Evolutionary conservation across 768 basidiomycete genomes (phyloP), one percentile per base, ranked within the genome.

Genomic region (Boletus vermiculosoides): DNA sequence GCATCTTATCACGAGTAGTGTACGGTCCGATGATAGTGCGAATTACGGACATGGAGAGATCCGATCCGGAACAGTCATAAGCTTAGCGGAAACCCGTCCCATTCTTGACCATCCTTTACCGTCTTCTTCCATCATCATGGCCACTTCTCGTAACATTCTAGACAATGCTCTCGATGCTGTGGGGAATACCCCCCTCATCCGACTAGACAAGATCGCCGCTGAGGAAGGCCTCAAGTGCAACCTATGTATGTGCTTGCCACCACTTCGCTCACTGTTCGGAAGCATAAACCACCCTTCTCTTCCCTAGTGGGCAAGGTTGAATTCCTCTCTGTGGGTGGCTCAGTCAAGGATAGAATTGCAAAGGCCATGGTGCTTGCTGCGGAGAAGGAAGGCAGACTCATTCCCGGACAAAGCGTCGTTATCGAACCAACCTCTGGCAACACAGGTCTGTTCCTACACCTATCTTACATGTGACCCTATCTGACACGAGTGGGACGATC

Each of bases 301-400:
- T 18, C 33, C 34, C 5, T n/a, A 95, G 91, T 96, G 67, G 95
- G 81, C 8, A 98, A 97, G 73, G 79, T 90, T 16, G 96, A 99
- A 65, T 98, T 84, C 70, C 82, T 91, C 67, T 94, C 91, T 20
- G 87, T 86, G 2, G 97, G 96, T 11, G 96, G 96, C 3, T 94
- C 90, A 3, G 89, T 98, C 57, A 99, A 99, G 76, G 96, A 98
- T 70, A 80, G 95, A 56, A 96, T 98, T 52, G 95, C 94, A 28
- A 95, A 93, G 71, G 86, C 92, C 12, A 99, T 99, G 96, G 84
- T 98, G 2, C 88, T 94, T 61, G 83, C 87, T n/a, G 97, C 96
- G 7, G 97, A 99, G 78, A 78, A 79, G 52, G 87, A 92, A 34
- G 95, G 94, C 34, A 85, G 78, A 49, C 83, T 99, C 40, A 80